phyloP scores from a whole-genome alignment of 2,329 filamentous ascomycete species.

The Paraconiothyrium brasiliense region DNA sequence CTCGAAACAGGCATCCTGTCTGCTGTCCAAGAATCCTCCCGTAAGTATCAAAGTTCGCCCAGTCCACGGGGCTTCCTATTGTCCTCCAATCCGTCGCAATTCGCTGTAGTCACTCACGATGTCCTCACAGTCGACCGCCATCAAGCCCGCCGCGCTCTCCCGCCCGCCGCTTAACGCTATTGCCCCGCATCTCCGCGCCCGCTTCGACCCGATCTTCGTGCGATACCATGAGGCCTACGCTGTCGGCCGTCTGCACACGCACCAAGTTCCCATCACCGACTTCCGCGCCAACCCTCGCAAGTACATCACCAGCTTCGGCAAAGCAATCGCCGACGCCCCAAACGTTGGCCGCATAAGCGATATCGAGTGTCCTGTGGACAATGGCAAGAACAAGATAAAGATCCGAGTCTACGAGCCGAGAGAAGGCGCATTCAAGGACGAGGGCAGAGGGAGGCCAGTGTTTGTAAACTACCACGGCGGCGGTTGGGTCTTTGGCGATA shows the following conservation, averaged over 20 bases:
- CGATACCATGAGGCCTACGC: constrained; percentile 1
- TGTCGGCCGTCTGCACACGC: constrained; percentile 1
- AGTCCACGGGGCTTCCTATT: background rate
- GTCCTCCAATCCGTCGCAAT: background rate
- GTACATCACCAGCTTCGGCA: constrained; percentile 6
- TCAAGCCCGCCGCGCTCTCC: constrained; percentile 1
- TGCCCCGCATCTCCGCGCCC: background rate
- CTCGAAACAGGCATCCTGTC: background rate
- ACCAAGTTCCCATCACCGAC: background rate
- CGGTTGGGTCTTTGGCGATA: constrained; percentile 2
- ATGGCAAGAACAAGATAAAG: background rate
- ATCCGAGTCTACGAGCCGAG: background rate
- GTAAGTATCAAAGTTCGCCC: background rate
- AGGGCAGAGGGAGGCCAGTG: background rate
- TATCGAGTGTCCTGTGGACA: background rate
- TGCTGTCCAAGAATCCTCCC: background rate
- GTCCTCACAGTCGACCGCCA: background rate
- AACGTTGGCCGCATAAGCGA: background rate
- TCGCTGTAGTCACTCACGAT: background rate
- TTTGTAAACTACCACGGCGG: background rate
- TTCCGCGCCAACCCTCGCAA: constrained; percentile 1
- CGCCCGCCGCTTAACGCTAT: background rate
- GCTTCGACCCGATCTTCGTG: background rate
- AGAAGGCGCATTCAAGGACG: background rate
- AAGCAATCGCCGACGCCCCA: background rate